Percentiles rank a stretch among this genome's conserved stretches.
Conservation (phyloP, 768 basidiomycete species). For the Suillus alpinus region DNA sequence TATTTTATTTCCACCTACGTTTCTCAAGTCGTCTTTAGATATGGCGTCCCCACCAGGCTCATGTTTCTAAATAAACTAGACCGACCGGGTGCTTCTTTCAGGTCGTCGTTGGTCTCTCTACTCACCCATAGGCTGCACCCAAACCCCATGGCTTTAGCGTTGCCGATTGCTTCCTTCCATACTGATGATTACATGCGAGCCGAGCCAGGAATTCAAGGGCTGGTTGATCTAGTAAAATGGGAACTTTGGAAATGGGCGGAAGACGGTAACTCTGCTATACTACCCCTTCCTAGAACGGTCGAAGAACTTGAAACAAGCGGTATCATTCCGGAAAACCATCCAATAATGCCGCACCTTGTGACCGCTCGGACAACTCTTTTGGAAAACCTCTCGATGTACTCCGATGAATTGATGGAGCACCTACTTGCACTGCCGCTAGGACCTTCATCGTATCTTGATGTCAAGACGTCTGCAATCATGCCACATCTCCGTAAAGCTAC, state of each 20-base stretch:
- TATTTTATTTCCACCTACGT: conserved; percentile 7
- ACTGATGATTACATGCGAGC: conserved; percentile 61
- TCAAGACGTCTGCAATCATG: conserved; percentile 52
- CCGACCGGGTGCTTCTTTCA: conserved; percentile 80
- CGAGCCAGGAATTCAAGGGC: conserved; percentile 81
- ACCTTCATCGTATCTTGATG: conserved; percentile 63
- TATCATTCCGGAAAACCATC: conserved; percentile 59
- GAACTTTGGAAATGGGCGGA: conserved; percentile 74
- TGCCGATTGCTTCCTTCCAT: conserved; percentile 80
- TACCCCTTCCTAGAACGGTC: conserved; percentile 49
- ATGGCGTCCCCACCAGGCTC: conserved; percentile 74
- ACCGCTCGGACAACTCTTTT: conserved; percentile 68
- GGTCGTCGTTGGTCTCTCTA: conserved; percentile 67
- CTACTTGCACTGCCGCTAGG: conserved; percentile 57
- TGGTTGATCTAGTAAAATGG: conserved; percentile 84
- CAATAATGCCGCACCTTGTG: conserved; percentile 62
- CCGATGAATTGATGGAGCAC: conserved; percentile 74
- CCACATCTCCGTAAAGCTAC: conserved; percentile 68
- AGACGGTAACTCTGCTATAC: conserved; percentile 41
- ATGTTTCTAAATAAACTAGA: conserved; percentile 89
- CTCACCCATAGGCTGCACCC: conserved; percentile 74
- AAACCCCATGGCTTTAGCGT: conserved; percentile 62
- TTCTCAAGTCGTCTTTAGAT: conserved; percentile 41
- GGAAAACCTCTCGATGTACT: conserved; percentile 78
- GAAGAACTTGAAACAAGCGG: conserved; percentile 40